Base-by-base conservation (phyloP, 352 stramenopile genomes). In the Pythium chondricola region DNA sequence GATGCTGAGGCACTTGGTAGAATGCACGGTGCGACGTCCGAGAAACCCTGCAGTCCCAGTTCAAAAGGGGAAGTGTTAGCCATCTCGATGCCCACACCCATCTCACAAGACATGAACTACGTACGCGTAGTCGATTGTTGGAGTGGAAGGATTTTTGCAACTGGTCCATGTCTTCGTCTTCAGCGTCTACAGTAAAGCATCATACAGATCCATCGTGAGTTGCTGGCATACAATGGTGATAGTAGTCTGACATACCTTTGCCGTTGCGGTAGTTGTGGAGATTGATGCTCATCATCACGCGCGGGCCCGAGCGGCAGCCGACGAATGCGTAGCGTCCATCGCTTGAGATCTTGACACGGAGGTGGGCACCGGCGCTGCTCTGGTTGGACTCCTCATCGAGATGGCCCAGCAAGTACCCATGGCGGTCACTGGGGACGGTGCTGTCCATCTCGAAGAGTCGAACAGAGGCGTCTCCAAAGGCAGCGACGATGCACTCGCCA, bases 401-500 rank as follows among this genome's bases (percentile, higher is more conserved):
- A 52, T 93, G 78, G 7, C 82, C 82, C 1, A 93, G 55, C 4
- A 91, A 53, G 47, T 93, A 93, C 0, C 74, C 81, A 26, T 88
- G 73, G 5, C 79, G 79, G 42, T 93, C 82, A 49, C 81, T 90
- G 1, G 79, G 78, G 1, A 90, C 78, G 17, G 61, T 87, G 60
- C 82, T 89, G 56, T 93, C 79, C 75, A 91, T 87, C 53, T 91
- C 82, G 39, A 86, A 93, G 16, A 93, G 58, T 2, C 79, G 63
- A 25, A 93, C 72, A 0, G 79, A 88, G 4, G 79, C 82, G 37
- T 93, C 79, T 2, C 67, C 84, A 52, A 90, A 91, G 11, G 74
- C 82, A 11, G 84, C 79, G n/a, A 93, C 69, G 38, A 93, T 67
- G 44, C 84, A 88, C 43, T 93, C 77, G 4, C 82, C 82, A 30